phyloP scores from a whole-genome alignment of 2,329 filamentous ascomycete species.

The Colletotrichum lentis region DNA sequence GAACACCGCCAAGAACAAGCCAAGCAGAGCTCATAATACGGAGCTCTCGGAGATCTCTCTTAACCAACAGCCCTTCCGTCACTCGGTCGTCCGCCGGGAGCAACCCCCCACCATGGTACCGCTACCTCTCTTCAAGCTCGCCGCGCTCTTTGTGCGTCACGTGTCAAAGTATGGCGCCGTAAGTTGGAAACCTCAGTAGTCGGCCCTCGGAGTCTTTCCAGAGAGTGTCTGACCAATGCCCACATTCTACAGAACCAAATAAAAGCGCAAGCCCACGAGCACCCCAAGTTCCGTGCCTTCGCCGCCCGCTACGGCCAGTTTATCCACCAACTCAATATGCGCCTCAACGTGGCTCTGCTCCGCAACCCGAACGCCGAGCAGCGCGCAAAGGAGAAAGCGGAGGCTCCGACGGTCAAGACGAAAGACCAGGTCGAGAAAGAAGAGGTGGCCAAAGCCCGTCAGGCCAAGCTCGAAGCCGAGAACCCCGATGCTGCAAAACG shows the following conservation, averaged over 20 bases:
- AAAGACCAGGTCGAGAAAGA: constrained; percentile 67
- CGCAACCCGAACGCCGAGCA: constrained; percentile 66
- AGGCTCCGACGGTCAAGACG: constrained; percentile 71
- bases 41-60: constrained; percentile 32
- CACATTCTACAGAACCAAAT: constrained; percentile 65
- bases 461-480: constrained; percentile 47
- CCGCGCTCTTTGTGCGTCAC: constrained; percentile 69
- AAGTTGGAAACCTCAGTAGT: constrained; percentile 46
- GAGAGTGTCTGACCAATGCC: background rate
- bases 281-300: constrained; percentile 66
- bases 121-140: constrained; percentile 73
- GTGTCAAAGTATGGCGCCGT: constrained; percentile 75
- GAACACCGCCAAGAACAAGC: constrained; percentile 24
- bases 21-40: constrained; percentile 27
- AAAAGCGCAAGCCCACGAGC: constrained; percentile 71
- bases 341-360: constrained; percentile 66
- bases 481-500: constrained; percentile 10
- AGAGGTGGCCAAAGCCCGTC: constrained; percentile 54
- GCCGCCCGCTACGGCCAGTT: constrained; percentile 69
- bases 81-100: constrained; percentile 9
- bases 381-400: constrained; percentile 68
- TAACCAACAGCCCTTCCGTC: constrained; percentile 19
- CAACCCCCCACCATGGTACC: constrained; percentile 62
- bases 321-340: constrained; percentile 74
- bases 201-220: background rate